Base-by-base conservation (phyloP, 257 asterid genomes). In the Solanum arcanum region DNA sequence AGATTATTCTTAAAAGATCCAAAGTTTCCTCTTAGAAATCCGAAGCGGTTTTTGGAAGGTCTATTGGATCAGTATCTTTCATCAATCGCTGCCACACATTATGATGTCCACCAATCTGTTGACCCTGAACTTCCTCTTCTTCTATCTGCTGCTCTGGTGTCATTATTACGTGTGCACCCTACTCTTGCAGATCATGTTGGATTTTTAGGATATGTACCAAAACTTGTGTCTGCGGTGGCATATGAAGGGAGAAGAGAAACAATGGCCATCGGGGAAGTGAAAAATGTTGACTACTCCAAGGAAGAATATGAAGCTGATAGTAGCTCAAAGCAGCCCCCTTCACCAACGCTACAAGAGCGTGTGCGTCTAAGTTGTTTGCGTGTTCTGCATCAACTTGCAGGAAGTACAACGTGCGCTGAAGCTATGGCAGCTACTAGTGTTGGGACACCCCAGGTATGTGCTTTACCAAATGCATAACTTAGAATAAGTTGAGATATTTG, bases 141-240 rank as follows among this genome's bases (percentile, higher is more conserved):
- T 86, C 96, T 97, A 86, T 97, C 99, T 89, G 98, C 98, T 86
- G 98, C 99, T 81, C 89, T 97, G 68, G 99, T 97, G 87, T 95
- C 98, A 52, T 92, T 97, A 90, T 95, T 97, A 85, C 92, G 99
- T 89, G 98, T 97, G 83, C 95, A 97, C 91, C 99, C 99, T 82
- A 95, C 98, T 88, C 99, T 97, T n/a, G 98, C 98, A 56, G 99
- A 97, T 91, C 99, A 97, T 90, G 99, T 97, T 76, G 99, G 99
- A 87, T 95, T 92, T 92, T 98, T 97, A 86, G 98, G 99, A 73
- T 97, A 97, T 89, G 95, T 97, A 83, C 99, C 98, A 74, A 95
- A 97, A 90, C 98, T 97, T 87, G 98, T 97, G 66, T 92, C 98
- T 69, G 98, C 99, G 52, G 97, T 94, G 89, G 99, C 98, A 39